Evolutionary conservation across 2,329 filamentous ascomycete genomes (phyloP), one percentile per base, ranked within the genome.

Genomic region (Clarireedia paspali): DNA sequence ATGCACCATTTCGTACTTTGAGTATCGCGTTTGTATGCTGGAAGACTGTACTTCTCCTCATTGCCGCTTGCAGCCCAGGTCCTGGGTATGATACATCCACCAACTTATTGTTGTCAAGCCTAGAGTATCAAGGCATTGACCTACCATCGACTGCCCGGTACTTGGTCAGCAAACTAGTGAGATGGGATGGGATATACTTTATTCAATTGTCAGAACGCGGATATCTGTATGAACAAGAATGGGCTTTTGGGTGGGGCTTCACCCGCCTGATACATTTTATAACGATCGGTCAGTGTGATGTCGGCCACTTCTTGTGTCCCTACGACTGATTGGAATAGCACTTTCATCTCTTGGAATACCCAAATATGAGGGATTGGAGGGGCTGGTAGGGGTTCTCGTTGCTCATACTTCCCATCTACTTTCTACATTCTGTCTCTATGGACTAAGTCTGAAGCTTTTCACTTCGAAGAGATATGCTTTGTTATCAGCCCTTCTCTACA

Each of bases 171-270:
- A 82, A 82, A 45, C 73, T 94, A 57, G 83, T 84, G 6, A 79
- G 88, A 69, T 95, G 89, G 89, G 89, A 95, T 69, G 87, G 85
- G 34, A 76, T 95, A 62, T 94, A 92, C 70, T 92, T 85, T 66
- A 74, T 85, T 57, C 78, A 83, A 61, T 70, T 76, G 46, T 81
- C 87, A 4, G 76, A 76, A 44, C 75, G 80, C 10, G 87, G 86
- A 36, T 84, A 89, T 63, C 55, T 84, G 10, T 87, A 83, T 68
- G 89, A 95, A 72, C 89, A 94, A 72, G 87, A 92, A 71, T 94
- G 88, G 88, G 89, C 89, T 0, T 94, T 91, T 72, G 85, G 85
- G 39, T 79, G 76, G 73, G 72, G 73, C 9, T 77, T 77, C 57
- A 73, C 76, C 10, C 67, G 67, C 53, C 52, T 76, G 5, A 71